Base-by-base conservation (phyloP, 1,139 yeast genomes). In the Casaregolazyma lundiana region DNA sequence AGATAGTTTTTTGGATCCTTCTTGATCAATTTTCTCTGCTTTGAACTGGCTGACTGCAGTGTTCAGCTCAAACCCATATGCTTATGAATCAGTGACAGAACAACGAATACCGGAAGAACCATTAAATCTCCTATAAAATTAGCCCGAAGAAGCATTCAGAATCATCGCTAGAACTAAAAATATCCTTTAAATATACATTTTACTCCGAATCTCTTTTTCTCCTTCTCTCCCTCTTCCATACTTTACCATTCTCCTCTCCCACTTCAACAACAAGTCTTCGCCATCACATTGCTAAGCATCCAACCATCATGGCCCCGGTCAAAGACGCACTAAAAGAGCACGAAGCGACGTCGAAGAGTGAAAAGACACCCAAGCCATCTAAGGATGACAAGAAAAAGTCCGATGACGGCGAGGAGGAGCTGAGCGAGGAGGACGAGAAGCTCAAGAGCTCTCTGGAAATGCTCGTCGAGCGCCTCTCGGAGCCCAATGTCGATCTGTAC, bases 401-500 rank as follows among this genome's bases (percentile, higher is more conserved):
- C 45, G 60, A 67, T 48, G 58, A 68, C 50, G 65, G 71, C 55
- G 78, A 82, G 61, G 96, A 89, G 63, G 97, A 90, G 63, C 74
- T 92, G 51, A 84, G 90, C 37, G 98, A 90, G 66, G 98, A 92
- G 66, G 99, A 94, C 67, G 84, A 81, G 59, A 86, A 84, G 64
- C 76, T 94, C 58, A 92, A 92, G 63, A 81, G 78, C 50, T 96
- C 89, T 62, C 77, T 94, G 61, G 97, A 92, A 59, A 70, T 81
- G 73, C 75, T 92, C 41, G 97, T 89, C 9, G 95, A 88, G 65
- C 77, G 89, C 48, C 13, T 37, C 22, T 42, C 54, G 54, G 79
- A 78, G 51, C 58, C 75, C 3, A 73, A 81, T 51, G 61, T 66
- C 5, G 68, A 73, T 3, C 71, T 79, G 22, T 84, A 85, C 60